Evolutionary conservation across 345 rosid species (phyloP).

Genomic region (Ricinus communis): DNA sequence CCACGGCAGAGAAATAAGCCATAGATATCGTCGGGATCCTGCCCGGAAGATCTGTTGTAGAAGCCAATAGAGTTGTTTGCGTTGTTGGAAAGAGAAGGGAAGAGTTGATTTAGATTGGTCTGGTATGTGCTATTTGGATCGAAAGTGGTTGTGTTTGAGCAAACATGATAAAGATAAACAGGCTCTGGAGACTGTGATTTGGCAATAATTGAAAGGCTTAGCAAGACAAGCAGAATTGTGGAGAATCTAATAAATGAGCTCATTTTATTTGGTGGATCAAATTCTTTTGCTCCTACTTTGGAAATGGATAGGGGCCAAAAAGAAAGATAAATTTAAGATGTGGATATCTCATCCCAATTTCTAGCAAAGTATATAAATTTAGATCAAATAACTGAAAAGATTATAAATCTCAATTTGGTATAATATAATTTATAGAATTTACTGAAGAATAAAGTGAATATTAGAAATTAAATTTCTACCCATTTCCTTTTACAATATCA

Average conservation of each 20-base stretch:
- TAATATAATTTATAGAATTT: no score
- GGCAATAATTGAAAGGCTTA: not conserved
- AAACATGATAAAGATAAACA: not conserved
- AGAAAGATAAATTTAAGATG: no score
- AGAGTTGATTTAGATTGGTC: conserved; percentile 14
- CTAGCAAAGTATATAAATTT: no score
- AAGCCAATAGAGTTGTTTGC: conserved; percentile 7
- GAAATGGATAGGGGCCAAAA: no score
- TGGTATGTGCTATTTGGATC: conserved; percentile 14
- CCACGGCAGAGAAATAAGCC: conserved; percentile 28
- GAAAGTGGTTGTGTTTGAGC: conserved; percentile 10
- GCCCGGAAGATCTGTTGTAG: conserved; percentile 11
- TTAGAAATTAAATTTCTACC: no score
- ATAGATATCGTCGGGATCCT: conserved; percentile 5
- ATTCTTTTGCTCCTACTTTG: no score
- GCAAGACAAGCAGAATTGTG: not conserved
- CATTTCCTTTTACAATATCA: no score
- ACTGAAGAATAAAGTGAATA: no score
- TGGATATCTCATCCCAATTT: no score
- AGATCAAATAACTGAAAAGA: no score
- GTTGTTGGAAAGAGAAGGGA: conserved; percentile 19
- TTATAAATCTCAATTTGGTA: no score
- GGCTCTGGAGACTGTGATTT: not conserved
- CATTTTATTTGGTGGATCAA: not conserved
- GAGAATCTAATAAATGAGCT: not conserved